Conservation (phyloP, 164 flowering plant genomes). For the Akebia trifoliata region DNA sequence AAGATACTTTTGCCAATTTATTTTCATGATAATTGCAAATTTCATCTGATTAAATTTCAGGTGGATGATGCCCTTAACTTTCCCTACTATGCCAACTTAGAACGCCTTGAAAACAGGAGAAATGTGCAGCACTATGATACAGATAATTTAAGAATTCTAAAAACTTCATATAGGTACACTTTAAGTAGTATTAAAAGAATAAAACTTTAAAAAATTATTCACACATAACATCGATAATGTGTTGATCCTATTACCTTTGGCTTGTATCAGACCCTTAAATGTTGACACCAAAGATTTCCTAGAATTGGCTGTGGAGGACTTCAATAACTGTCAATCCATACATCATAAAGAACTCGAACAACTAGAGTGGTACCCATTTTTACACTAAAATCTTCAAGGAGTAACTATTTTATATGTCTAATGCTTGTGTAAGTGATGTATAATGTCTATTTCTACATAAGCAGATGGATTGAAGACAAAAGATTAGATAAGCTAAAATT, state of each 20-base stretch:
- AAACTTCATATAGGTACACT: constrained; percentile 27
- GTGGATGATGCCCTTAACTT: constrained; percentile 36
- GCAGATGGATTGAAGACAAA: constrained; percentile 72
- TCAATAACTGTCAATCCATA: constrained; percentile 44
- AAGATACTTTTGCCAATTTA: too few relatives aligned
- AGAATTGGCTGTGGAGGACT: constrained; percentile 50
- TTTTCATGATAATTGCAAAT: too few relatives aligned
- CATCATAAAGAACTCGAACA: constrained; percentile 42
- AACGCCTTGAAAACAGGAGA: constrained; percentile 42
- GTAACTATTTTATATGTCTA: background rate
- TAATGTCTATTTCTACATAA: constrained; percentile 6
- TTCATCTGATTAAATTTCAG: too few relatives aligned
- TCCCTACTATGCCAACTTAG: constrained; percentile 23
- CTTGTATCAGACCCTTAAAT: constrained; percentile 35
- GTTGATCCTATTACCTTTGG: background rate
- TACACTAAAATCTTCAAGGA: background rate
- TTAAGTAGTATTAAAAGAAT: background rate
- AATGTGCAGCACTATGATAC: constrained; percentile 35
- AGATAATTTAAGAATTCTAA: constrained; percentile 12
- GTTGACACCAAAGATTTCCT: constrained; percentile 33
- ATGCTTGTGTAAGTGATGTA: background rate
- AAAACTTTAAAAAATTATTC: too few relatives aligned
- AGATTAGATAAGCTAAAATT: constrained; percentile 72
- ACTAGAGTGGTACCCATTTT: constrained; percentile 43
- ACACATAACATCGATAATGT: constrained; percentile 5